Evolutionary conservation across 805 yeast genomes (phyloP).

Genomic region (Starmerella bombi): DNA sequence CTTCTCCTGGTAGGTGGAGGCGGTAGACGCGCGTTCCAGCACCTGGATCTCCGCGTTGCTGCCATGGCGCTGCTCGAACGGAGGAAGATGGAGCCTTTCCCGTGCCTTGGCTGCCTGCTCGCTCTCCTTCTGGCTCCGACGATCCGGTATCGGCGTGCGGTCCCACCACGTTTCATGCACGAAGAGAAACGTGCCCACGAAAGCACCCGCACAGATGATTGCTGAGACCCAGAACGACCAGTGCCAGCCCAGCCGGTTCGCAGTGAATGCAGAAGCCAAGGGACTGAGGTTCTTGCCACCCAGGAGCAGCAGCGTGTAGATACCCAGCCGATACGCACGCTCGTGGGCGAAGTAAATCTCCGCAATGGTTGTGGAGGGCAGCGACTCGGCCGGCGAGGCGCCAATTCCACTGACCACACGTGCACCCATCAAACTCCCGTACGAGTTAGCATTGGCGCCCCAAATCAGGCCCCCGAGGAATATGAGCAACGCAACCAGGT

Average conservation of each 20-base stretch:
- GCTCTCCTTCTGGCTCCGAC: slow-evolving; percentile 37
- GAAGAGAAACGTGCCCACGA: slow-evolving; percentile 37
- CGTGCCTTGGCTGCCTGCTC: slow-evolving; percentile 34
- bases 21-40: neutral
- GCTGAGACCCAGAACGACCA: slow-evolving; percentile 52
- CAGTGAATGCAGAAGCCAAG: slow-evolving; percentile 40
- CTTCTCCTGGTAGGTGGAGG: too few relatives aligned
- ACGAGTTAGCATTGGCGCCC: slow-evolving; percentile 39
- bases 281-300: slow-evolving; percentile 53
- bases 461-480: slow-evolving; percentile 42
- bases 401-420: slow-evolving; percentile 49
- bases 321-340: slow-evolving; percentile 46
- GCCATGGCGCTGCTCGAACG: slow-evolving; percentile 3
- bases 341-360: slow-evolving; percentile 50
- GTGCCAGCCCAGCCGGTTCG: slow-evolving; percentile 38
- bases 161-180: slow-evolving; percentile 59
- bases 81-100: slow-evolving; percentile 11
- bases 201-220: slow-evolving; percentile 37
- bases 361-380: slow-evolving; percentile 48
- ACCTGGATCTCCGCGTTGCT: neutral
- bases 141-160: slow-evolving; percentile 39
- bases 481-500: slow-evolving; percentile 36
- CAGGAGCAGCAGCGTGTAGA: slow-evolving; percentile 43
- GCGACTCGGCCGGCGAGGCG: slow-evolving; percentile 46
- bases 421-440: slow-evolving; percentile 43